phyloP scores from a whole-genome alignment of 768 basidiomycete genomes.

The Auricularia auricula-judae region DNA sequence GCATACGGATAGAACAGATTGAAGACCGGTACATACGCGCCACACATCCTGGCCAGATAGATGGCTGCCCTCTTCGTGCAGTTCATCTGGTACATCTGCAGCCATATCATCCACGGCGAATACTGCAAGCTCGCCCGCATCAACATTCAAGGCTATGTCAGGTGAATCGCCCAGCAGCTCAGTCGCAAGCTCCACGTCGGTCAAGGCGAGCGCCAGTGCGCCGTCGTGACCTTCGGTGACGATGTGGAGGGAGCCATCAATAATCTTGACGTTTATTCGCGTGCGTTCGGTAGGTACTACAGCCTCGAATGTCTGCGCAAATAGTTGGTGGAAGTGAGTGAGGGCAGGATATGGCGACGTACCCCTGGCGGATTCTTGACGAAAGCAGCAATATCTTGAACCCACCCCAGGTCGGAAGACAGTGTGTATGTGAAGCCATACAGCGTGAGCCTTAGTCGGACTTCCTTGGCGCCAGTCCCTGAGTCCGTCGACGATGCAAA shows the following conservation, averaged over 20 bases:
- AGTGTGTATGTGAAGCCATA: constrained; percentile 54
- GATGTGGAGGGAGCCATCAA: constrained; percentile 55
- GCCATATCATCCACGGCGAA: constrained; percentile 44
- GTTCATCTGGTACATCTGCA: constrained; percentile 1
- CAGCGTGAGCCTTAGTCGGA: constrained; percentile 51
- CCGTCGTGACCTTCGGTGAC: constrained; percentile 51
- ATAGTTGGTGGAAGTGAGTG: neutral
- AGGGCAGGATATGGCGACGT: constrained; percentile 18
- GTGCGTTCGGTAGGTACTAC: constrained; percentile 88
- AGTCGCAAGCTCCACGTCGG: constrained; percentile 57
- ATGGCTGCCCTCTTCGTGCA: neutral
- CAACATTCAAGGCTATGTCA: constrained; percentile 40
- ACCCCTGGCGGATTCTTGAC: constrained; percentile 83
- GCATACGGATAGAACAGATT: neutral
- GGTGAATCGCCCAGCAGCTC: constrained; percentile 59
- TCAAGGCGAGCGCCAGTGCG: constrained; percentile 54
- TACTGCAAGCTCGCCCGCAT: constrained; percentile 37
- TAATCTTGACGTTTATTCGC: constrained; percentile 47
- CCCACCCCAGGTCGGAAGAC: constrained; percentile 52
- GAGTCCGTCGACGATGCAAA: constrained; percentile 54
- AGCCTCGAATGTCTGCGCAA: constrained; percentile 71
- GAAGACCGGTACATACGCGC: constrained; percentile 40
- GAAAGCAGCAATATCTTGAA: constrained; percentile 50
- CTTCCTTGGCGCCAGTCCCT: constrained; percentile 65
- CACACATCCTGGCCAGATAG: constrained; percentile 38